Conservation (phyloP, 2,329 filamentous ascomycete species). For the Lasiodiplodia hormozganensis region DNA sequence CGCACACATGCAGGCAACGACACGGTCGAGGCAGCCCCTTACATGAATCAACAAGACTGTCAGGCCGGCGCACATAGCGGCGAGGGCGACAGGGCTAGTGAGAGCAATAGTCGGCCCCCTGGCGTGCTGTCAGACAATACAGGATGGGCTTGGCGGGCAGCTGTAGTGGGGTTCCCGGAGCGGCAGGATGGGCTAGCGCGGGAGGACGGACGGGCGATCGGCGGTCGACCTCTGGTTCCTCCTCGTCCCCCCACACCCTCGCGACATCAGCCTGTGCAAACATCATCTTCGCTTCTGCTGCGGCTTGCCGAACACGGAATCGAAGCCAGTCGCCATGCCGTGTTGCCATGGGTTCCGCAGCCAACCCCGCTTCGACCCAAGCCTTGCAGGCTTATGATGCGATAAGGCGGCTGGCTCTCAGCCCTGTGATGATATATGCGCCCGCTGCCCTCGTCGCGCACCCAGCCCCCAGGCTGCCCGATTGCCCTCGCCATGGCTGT, state of each 20-base stretch:
- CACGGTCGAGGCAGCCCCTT: not conserved
- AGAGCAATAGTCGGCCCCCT: not conserved
- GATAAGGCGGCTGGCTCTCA: slow-evolving; percentile 7
- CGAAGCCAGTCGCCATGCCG: not conserved
- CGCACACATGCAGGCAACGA: not conserved
- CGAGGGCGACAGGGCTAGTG: not conserved
- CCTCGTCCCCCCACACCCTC: not conserved
- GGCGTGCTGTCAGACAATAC: not conserved
- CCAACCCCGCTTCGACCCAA: slow-evolving; percentile 23
- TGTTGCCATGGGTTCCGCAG: slow-evolving; percentile 13
- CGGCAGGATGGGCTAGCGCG: not conserved
- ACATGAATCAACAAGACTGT: too few species aligned
- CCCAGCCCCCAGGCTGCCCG: not conserved
- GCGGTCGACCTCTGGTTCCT: not conserved
- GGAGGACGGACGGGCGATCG: slow-evolving; percentile 6
- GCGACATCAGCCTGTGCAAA: not conserved
- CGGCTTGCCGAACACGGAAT: slow-evolving; percentile 1
- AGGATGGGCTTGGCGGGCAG: slow-evolving; percentile 1
- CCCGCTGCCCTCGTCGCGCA: not conserved
- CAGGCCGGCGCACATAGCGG: not conserved
- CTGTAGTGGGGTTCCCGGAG: not conserved
- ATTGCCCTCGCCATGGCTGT: not conserved
- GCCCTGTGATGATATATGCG: not conserved
- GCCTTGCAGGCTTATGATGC: slow-evolving; percentile 16
- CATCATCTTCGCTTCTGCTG: slow-evolving; percentile 9